Base-by-base conservation (phyloP, 345 rosid species). In the Eucalyptus grandis region DNA sequence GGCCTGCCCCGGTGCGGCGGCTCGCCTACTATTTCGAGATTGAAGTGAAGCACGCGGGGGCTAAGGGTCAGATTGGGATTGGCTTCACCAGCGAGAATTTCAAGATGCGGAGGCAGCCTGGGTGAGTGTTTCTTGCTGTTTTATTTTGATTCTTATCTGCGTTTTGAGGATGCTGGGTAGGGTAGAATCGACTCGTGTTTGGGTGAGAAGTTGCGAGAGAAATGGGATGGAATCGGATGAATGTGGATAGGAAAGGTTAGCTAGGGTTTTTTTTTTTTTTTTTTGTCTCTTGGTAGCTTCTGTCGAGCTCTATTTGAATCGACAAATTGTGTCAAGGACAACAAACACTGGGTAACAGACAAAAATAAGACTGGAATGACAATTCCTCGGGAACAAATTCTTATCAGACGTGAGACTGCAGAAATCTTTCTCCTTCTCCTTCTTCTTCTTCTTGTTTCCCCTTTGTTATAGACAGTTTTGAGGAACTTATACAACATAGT, bases 71-170 rank as follows among this genome's bases (percentile, higher is more conserved):
- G 82, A 89, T 97, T 83, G 96, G 96, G 22, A 97, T 98, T 89
- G 99, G 99, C 34, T 97, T 98, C 92, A 98, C 99, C 69, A 91
- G 53, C 87, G 97, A 95, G 81, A 90, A 87, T 80, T 97, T 96
- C 94, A 96, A 94, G 90, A 97, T 96, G 99, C 92, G 99, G 49
- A 94, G 98, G 89, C 99, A 96, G 86, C 98, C 99, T 17, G 99
- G 99, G 99, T 97, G 31, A 77, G 89, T 37, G 30, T 80, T 88
- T 81, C 15, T 49, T 86, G n/a, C 82, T n/a, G 43, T 53, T 54
- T 44, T 43, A 37, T 14, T 24, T 60, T 26, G 67, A 87, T 67
- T 51, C 40, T 43, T 30, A 40, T 54, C 43, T 40, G 53, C 21
- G 40, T 60, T 31, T 44, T 85, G 27, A 37, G 47, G 83, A 77